Base-by-base conservation (phyloP, 2,329 filamentous ascomycete species). In the Zymoseptoria pseudotritici region DNA sequence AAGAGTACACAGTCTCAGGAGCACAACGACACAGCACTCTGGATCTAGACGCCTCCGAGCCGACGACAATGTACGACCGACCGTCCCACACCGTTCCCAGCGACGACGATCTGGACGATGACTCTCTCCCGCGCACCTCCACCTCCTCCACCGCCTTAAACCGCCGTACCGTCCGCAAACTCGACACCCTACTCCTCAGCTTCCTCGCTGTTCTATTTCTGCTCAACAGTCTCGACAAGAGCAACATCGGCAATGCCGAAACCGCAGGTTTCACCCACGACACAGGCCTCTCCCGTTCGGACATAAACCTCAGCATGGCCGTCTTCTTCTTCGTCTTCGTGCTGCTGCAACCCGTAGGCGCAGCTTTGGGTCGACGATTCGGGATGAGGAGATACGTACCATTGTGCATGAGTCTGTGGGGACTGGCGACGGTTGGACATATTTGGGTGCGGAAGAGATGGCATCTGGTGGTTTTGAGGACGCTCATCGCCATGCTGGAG, bases 321-420 rank as follows among this genome's bases (percentile, higher is more conserved):
- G 76, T 80, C 56, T 85, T 85, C 75, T 85, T 83, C 67, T 76
- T 79, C 64, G 81, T 82, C 59, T 85, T 85, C 65, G 82, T 86
- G n/a, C 65, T 79, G 0, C 73, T 85, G 11, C 83, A 85, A 64
- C 82, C 83, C 0, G 71, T 81, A 0, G 82, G 82, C 2, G 81
- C 82, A 0, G 81, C 81, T 11, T 80, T 87, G 63, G 76, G 85
- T 36, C 72, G 82, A 60, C 80, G 80, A 65, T 86, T 77, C 75
- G 78, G 76, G 64, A 82, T 83, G 73, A 77, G 78, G 31, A 69
- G 75, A 31, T 85, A 80, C 78, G 82, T 85, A n/a, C 82, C 82
- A 0, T 72, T 73, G 11, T 82, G 82, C 66, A 85, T 85, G 83
- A 73, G 78, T 36, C 65, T 81, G 2, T 83, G 80, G 80, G 80